Evolutionary conservation across 148 eudicot species (phyloP), one percentile per base, ranked within the genome.

Genomic region (Tetragonia tetragonoides): DNA sequence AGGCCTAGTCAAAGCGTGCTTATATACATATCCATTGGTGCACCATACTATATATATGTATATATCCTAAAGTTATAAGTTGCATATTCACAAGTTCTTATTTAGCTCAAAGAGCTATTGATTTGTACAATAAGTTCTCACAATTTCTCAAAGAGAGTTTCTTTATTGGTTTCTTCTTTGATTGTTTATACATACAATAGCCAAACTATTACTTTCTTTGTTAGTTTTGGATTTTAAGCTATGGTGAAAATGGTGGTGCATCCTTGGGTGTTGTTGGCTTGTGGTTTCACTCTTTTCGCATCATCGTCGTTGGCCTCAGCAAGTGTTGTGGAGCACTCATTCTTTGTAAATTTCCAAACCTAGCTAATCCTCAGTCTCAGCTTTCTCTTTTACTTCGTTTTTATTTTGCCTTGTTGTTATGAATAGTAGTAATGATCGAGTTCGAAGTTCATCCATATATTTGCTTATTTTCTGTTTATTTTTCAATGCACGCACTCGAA

Each of bases 261-360:
- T 37, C 10, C 28, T 11, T 24, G 21, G 5, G 5, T 77, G 21
- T 17, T 69, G 8, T 2, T 77, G 46, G 75, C 41, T 69, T 42
- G 44, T 20, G 11, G 53, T 44, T 69, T 77, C 20, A 5, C 59
- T 46, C 44, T 69, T 4, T 68, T 69, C 2, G 74, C 39, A 41
- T 69, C 60, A 21, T 69, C 47, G 24, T 16, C 44, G 24, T 16
- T 60, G 59, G 56, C 74, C 60, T 77, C 80, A 10, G 74, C 80
- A 3, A 51, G 44, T 14, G 37, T 77, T 17, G 80, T 77, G 11
- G 80, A 77, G 72, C 80, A 69, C 67, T 68, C 80, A 24, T 77
- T 77, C 41, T 24, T 15, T 23, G 75, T 77, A 77, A 69, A 59
- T 66, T 6, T 65, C 71, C 23, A 47, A 49, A 47, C 73, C 72